Conservation (phyloP, 1,284 basidiomycete species). For the Mycosarcoma maydis region DNA sequence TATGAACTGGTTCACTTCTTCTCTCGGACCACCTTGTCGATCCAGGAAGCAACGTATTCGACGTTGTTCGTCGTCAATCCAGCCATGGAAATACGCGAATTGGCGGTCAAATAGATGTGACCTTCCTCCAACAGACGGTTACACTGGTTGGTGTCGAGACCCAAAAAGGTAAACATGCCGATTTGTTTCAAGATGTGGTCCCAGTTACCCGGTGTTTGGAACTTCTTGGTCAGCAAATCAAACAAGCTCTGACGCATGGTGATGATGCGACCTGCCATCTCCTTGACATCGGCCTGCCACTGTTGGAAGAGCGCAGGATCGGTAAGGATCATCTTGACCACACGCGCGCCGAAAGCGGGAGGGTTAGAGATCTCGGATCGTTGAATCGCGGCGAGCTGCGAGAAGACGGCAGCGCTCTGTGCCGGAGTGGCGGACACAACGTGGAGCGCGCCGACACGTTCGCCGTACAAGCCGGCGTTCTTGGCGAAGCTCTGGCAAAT, state of each 20-base stretch:
- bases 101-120: conserved; percentile 87
- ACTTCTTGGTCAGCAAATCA: conserved; percentile 79
- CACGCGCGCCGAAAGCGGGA: conserved; percentile 85
- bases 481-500: conserved; percentile 97
- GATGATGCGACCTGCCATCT: conserved; percentile 91
- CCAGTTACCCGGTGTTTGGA: conserved; percentile 86
- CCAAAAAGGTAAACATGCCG: conserved; percentile 66
- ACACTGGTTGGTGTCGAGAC: conserved; percentile 72
- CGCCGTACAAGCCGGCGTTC: conserved; percentile 93
- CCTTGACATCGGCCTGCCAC: conserved; percentile 89
- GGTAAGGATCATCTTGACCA: conserved; percentile 74
- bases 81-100: conserved; percentile 88
- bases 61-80: conserved; percentile 83
- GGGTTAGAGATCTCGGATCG: conserved; percentile 93
- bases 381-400: conserved; percentile 84
- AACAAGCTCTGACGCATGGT: conserved; percentile 85
- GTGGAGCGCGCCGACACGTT: conserved; percentile 75
- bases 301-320: conserved; percentile 77
- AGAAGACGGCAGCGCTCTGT: conserved; percentile 53
- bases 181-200: conserved; percentile 72
- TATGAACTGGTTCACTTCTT: conserved; percentile 40
- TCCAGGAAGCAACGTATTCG: conserved; percentile 63
- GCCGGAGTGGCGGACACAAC: conserved; percentile 51
- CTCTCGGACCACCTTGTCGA: conserved; percentile 62
- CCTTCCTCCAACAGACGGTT: conserved; percentile 78